Conservation (phyloP, 148 eudicot genomes). For the Gaultheria prostrata region DNA sequence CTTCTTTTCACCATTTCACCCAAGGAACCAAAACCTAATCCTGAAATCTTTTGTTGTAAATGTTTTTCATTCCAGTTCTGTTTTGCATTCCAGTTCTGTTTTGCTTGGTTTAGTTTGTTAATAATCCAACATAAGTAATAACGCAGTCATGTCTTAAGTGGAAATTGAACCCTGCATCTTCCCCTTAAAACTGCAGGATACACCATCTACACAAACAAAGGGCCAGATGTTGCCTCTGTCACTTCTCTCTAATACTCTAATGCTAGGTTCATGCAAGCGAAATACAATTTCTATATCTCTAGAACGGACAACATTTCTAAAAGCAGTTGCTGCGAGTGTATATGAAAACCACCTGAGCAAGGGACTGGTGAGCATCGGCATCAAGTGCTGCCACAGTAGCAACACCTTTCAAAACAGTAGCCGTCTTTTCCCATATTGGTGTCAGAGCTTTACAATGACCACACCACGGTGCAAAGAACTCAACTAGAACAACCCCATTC, state of each 20-base stretch:
- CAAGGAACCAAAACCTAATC: background rate
- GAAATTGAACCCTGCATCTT: background rate
- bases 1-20: background rate
- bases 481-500: slow-evolving; percentile 82
- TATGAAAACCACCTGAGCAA: slow-evolving; percentile 69
- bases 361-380: slow-evolving; percentile 90
- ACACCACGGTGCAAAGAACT: slow-evolving; percentile 98
- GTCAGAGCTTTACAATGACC: slow-evolving; percentile 92
- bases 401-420: slow-evolving; percentile 82
- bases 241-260: background rate
- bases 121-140: background rate
- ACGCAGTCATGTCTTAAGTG: background rate
- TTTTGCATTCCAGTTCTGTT: background rate
- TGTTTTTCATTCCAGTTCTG: background rate
- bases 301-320: background rate
- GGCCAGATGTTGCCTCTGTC: background rate
- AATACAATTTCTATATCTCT: background rate
- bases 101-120: background rate
- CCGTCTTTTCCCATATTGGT: slow-evolving; percentile 92
- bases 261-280: background rate
- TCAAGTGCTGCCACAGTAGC: slow-evolving; percentile 94
- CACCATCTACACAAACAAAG: background rate
- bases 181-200: background rate
- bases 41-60: background rate
- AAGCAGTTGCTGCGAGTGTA: background rate